Base-by-base conservation (phyloP, 2,329 filamentous ascomycete genomes). In the Ascochyta koolunga region DNA sequence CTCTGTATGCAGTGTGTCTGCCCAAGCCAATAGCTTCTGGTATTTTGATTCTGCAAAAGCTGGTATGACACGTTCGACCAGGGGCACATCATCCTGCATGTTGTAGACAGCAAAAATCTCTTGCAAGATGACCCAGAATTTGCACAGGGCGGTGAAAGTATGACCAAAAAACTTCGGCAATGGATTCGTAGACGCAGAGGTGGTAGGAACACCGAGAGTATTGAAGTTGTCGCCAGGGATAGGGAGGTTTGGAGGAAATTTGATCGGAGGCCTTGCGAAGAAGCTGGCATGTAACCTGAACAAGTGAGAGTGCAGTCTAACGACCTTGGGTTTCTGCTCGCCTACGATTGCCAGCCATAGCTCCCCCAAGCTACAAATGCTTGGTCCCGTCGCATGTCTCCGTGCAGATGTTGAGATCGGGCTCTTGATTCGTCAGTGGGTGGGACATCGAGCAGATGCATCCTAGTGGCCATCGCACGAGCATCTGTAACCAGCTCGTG, bases 261-360 rank as follows among this genome's bases (percentile, higher is more conserved):
- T 42, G 16, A 56, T 48, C 22, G 54, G 22, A 7, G 37, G 31
- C 33, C 35, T 52, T 4, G 32, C 37, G n/a, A 40, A 56, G 29
- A 52, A 46, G 40, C 42, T 40, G n/a, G 42, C 53, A 22, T 22
- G 16, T 5, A 21, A 36, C 24, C 54, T 49, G 33, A 35, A 44
- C 38, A 11, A 35, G 32, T 47, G 38, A 48, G 42, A 38, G 37
- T 56, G 29, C 36, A 22, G 42, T 35, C 38, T 29, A 29, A 19
- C 5, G 39, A 13, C 21, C 19, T 36, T 31, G 6, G 27, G 16
- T 31, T 22, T 22, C 37, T 22, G 32, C 22, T 25, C 21, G 25
- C 40, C 29, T 52, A 53, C 54, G 42, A 42, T 44, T 48, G 44
- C 32, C 44, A 56, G 42, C 39, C 44, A 29, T 37, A 52, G 16